phyloP scores from a whole-genome alignment of 495 filamentous ascomycete species.

The Daldinia childiae region DNA sequence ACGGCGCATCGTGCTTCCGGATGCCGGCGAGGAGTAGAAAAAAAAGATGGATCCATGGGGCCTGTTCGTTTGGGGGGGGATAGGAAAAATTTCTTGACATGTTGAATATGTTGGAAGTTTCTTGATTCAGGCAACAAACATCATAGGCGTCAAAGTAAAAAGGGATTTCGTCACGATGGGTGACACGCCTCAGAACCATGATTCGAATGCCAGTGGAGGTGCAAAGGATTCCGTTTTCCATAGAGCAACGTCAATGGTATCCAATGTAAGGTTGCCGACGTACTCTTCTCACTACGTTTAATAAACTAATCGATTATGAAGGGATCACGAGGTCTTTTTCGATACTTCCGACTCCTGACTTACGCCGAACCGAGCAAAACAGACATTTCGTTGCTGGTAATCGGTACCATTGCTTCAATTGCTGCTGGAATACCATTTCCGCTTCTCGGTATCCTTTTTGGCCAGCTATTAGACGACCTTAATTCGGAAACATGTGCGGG shows the following conservation, averaged over 20 bases:
- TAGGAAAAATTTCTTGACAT: slow-evolving; percentile 19
- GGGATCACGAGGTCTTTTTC: slow-evolving; percentile 36
- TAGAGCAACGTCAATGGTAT: slow-evolving; percentile 14
- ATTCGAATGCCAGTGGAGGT: slow-evolving; percentile 1
- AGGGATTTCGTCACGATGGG: slow-evolving; percentile 20
- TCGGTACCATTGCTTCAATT: slow-evolving; percentile 63
- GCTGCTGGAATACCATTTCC: slow-evolving; percentile 75
- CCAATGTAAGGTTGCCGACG: slow-evolving; percentile 26
- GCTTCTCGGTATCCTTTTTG: slow-evolving; percentile 73
- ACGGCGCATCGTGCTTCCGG: slow-evolving; percentile 34
- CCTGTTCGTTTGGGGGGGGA: slow-evolving; percentile 23
- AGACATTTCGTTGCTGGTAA: slow-evolving; percentile 60
- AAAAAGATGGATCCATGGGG: slow-evolving; percentile 31
- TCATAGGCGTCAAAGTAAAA: slow-evolving; percentile 9
- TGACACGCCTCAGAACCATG: slow-evolving; percentile 8
- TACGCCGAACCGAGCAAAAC: slow-evolving; percentile 50
- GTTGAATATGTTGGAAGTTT: slow-evolving; percentile 13
- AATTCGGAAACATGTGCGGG: slow-evolving; percentile 65
- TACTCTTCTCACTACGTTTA: not conserved
- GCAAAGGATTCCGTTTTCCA: slow-evolving; percentile 12
- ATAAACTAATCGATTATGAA: slow-evolving; percentile 16
- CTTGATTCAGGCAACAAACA: not conserved
- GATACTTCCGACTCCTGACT: slow-evolving; percentile 51
- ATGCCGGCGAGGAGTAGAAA: slow-evolving; percentile 17
- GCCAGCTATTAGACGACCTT: slow-evolving; percentile 72